Percentiles rank a stretch among this genome's conserved stretches.
Evolutionary conservation across 2,329 filamentous ascomycete species (phyloP).

Genomic region (Xylariaceae sp.): DNA sequence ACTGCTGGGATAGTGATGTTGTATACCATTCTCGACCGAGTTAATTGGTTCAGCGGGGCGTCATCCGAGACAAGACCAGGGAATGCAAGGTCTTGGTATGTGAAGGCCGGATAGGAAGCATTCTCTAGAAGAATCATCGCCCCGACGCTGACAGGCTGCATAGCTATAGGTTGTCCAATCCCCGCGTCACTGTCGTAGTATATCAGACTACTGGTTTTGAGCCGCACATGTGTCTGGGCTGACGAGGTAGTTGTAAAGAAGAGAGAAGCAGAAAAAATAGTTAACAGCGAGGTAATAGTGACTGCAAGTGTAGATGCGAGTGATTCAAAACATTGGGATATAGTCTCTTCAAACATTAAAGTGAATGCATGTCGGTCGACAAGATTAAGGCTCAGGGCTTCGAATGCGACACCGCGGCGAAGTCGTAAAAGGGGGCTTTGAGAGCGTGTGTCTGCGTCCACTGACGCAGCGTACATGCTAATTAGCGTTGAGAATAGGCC

Average conservation of each 20-base stretch:
- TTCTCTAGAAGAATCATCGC: conserved; percentile 2
- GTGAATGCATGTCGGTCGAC: conserved; percentile 1
- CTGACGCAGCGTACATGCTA: neutral
- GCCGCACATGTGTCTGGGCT: neutral
- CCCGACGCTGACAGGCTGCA: neutral
- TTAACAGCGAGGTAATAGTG: neutral
- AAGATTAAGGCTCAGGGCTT: conserved; percentile 2
- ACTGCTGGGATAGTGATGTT: neutral
- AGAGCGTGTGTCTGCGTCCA: conserved; percentile 2
- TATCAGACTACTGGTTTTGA: conserved; percentile 1
- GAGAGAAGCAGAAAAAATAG: conserved; percentile 12
- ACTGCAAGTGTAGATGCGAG: conserved; percentile 4
- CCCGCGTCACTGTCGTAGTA: neutral
- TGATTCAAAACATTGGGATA: neutral
- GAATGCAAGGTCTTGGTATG: conserved; percentile 6
- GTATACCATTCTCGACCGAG: neutral
- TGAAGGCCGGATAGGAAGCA: conserved; percentile 8
- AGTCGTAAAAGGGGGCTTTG: conserved; percentile 2
- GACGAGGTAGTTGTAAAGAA: conserved; percentile 4
- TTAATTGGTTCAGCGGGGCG: neutral
- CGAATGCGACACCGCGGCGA: neutral
- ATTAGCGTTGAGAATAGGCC: conserved; percentile 1
- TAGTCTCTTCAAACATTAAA: neutral
- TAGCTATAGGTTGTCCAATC: no score
- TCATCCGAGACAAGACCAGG: neutral